Base-by-base conservation (phyloP, 2,329 filamentous ascomycete species). In the Fusarium odoratissimum region DNA sequence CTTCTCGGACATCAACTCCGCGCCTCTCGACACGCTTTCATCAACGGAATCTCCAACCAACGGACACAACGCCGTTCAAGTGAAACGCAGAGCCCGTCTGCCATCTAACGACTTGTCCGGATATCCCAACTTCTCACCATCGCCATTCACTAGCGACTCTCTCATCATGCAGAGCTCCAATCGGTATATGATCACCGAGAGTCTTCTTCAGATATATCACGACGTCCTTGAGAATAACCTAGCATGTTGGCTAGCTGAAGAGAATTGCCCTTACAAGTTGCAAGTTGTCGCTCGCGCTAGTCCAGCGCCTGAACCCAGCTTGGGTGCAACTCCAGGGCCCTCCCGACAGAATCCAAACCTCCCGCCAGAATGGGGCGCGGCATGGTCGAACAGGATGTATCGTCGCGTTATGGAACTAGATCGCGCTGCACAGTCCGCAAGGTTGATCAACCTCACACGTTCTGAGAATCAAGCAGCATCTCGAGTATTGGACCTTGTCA, bases 381-480 rank as follows among this genome's bases (percentile, higher is more conserved):
- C 31, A 2, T 57, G 54, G 54, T 57, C 54, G 1, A 57, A 57
- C 0, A 57, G 54, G 2, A 57, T 57, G 54, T 57, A 57, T 14
- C 54, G 54, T 0, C 54, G 54, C 3, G 40, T 57, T 2, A 40
- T 57, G 1, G 54, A 57, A 6, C 0, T 57, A 11, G 54, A 57
- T n/a, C 40, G 54, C 3, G 54, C 54, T 0, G 40, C 54, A 0
- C 54, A 57, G 8, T 33, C 54, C 6, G 54, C 54, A 3, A 14
- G 19, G 0, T 1, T 57, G 2, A 31, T 57, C 19, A 37, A 35
- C 0, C 11, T 48, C 0, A 57, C 54, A 0, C 40, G 54, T 0
- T 57, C 54, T 0, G 54, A 57, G 1, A 57, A 40, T 6, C 40
- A 57, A 48, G 40, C 54, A 13, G 40, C 40, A 8, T 57, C 54